Conservation (phyloP, 495 filamentous ascomycete species). For the Bombardia bombarda region DNA sequence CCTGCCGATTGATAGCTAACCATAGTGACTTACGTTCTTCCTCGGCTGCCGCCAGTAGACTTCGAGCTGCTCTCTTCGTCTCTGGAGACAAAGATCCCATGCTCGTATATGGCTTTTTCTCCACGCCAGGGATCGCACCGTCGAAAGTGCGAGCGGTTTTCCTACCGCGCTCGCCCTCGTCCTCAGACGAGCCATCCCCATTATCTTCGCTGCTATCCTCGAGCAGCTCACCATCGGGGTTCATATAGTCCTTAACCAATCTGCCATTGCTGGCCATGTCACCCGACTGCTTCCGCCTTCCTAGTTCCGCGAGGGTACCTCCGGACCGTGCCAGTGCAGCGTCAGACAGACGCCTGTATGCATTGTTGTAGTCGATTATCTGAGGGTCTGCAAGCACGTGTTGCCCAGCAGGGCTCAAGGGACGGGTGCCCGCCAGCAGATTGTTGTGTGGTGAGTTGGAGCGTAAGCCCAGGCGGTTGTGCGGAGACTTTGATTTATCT, state of each 20-base stretch:
- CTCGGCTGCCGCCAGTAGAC: conserved; percentile 60
- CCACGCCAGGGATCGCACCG: conserved; percentile 9
- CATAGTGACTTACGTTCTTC: conserved; percentile 79
- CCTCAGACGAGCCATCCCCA: conserved; percentile 42
- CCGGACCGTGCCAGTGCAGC: conserved; percentile 49
- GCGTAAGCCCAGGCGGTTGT: conserved; percentile 43
- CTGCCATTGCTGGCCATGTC: conserved; percentile 45
- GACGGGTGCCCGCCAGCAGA: conserved; percentile 27
- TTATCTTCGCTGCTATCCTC: conserved; percentile 47
- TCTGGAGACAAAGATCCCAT: conserved; percentile 15
- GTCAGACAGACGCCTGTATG: conserved; percentile 59
- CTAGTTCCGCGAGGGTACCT: conserved; percentile 46
- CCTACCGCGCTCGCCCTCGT: conserved; percentile 43
- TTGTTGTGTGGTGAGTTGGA: conserved; percentile 50
- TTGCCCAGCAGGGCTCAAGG: conserved; percentile 29
- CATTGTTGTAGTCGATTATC: conserved; percentile 48
- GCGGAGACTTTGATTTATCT: conserved; percentile 57
- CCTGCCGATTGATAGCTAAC: no score
- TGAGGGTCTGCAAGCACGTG: conserved; percentile 43
- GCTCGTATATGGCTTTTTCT: conserved; percentile 28
- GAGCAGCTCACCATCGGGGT: conserved; percentile 51
- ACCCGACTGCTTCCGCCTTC: conserved; percentile 35
- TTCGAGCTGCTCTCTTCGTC: conserved; percentile 37
- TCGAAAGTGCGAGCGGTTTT: conserved; percentile 33
- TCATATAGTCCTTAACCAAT: conserved; percentile 63